Conservation (phyloP, 2,329 filamentous ascomycete genomes). For the Tolypocladium nubicola region DNA sequence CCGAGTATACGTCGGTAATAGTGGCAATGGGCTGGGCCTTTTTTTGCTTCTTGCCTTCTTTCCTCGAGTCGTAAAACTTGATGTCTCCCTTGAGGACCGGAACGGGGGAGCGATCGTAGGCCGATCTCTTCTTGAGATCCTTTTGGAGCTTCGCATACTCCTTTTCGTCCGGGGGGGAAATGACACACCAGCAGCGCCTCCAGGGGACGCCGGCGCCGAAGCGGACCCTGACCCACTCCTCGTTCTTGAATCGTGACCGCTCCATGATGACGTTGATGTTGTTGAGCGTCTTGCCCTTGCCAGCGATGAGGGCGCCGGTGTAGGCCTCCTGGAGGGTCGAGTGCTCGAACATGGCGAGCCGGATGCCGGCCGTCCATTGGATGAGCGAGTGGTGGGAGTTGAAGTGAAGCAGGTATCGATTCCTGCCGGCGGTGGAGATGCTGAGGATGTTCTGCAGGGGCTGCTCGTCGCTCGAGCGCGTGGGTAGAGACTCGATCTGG, state of each 20-base stretch:
- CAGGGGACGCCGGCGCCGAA: slow-evolving; percentile 95
- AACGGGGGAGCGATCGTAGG: slow-evolving; percentile 63
- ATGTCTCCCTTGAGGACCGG: slow-evolving; percentile 74
- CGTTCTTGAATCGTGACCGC: slow-evolving; percentile 61
- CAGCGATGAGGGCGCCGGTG: slow-evolving; percentile 88
- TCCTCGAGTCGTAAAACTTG: slow-evolving; percentile 82
- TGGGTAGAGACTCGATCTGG: slow-evolving; percentile 81
- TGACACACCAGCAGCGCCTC: slow-evolving; percentile 94
- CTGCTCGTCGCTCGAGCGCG: slow-evolving; percentile 64
- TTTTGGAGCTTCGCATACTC: slow-evolving; percentile 78
- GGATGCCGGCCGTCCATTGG: slow-evolving; percentile 92
- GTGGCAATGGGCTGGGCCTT: slow-evolving; percentile 85
- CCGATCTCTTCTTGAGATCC: slow-evolving; percentile 66
- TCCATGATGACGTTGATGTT: slow-evolving; percentile 88
- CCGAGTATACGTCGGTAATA: slow-evolving; percentile 81
- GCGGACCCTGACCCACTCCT: slow-evolving; percentile 90
- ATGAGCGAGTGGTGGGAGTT: slow-evolving; percentile 87
- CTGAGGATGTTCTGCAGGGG: slow-evolving; percentile 90
- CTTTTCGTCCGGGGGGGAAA: slow-evolving; percentile 88
- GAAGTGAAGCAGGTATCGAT: slow-evolving; percentile 92
- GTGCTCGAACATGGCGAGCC: slow-evolving; percentile 89
- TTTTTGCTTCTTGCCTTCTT: slow-evolving; percentile 73
- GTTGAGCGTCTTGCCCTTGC: slow-evolving; percentile 82
- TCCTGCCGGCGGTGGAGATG: slow-evolving; percentile 89
- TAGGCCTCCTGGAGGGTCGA: slow-evolving; percentile 91